Conservation (phyloP, 139 green algal genomes). For the Chlamydomonas sp. region DNA sequence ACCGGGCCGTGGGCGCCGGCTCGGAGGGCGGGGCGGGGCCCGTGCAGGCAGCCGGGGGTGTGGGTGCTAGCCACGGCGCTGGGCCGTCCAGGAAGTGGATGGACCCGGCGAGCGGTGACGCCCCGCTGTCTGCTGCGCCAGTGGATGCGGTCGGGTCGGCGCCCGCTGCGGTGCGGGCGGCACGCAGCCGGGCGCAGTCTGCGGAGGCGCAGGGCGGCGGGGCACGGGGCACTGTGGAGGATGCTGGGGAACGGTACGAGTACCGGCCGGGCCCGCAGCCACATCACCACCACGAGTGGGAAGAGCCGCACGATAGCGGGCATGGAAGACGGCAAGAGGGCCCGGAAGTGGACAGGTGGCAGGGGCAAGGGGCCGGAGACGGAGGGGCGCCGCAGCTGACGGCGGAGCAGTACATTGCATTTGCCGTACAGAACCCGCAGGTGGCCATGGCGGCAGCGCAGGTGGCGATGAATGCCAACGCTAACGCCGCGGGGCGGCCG, state of each 20-base stretch:
- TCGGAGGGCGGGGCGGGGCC: neutral
- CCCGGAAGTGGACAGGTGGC: neutral
- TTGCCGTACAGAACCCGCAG: slow-evolving; percentile 23
- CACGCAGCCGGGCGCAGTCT: slow-evolving; percentile 1
- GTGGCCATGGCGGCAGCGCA: slow-evolving; percentile 28
- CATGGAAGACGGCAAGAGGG: no score
- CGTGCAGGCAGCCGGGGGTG: neutral
- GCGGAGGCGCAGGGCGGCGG: neutral
- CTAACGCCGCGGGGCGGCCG: neutral
- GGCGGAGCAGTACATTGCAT: slow-evolving; percentile 30
- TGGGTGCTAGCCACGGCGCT: neutral
- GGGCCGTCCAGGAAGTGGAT: slow-evolving; percentile 20
- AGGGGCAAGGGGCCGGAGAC: neutral
- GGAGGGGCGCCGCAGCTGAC: neutral
- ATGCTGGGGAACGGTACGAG: neutral
- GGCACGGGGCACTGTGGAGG: no score
- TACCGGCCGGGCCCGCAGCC: neutral
- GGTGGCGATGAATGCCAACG: slow-evolving; percentile 3
- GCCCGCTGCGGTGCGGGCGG: slow-evolving; percentile 23
- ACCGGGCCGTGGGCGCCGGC: neutral
- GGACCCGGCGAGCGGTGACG: neutral
- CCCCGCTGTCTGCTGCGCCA: neutral
- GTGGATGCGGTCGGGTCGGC: slow-evolving; percentile 25
- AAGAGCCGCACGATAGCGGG: no score
- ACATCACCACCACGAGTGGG: no score